These are phyloP conservation scores for Metschnikowia borealis DNA, from an alignment of 805 yeast species.

Conservation along the genomic window DNA sequence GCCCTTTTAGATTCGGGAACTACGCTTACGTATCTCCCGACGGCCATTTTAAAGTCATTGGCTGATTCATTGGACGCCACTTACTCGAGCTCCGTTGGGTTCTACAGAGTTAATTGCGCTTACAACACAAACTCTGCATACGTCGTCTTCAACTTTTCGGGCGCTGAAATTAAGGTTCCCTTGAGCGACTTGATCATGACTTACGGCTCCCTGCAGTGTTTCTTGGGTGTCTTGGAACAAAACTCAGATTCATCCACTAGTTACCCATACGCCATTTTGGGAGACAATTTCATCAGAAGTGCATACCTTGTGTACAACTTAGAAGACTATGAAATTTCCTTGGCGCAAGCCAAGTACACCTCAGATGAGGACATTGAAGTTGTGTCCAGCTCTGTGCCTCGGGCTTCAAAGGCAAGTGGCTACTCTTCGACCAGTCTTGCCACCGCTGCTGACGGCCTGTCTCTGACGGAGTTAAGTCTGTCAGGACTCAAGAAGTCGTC, in stretches of 20 bases:
- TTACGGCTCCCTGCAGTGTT: conserved; percentile 18
- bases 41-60: conserved; percentile 19
- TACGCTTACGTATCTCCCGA: conserved; percentile 48
- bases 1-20: conserved; percentile 52
- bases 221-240: conserved; percentile 26
- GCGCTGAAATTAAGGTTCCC: conserved; percentile 52
- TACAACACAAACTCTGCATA: conserved; percentile 8
- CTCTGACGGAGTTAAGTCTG: background rate
- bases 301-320: conserved; percentile 65
- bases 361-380: conserved; percentile 41
- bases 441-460: background rate
- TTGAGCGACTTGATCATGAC: conserved; percentile 25
- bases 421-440: conserved; percentile 38
- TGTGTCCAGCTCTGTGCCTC: conserved; percentile 46
- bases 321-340: conserved; percentile 51
- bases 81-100: background rate
- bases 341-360: conserved; percentile 41
- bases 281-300: conserved; percentile 61
- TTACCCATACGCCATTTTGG: conserved; percentile 51
- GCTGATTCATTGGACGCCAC: conserved; percentile 8
- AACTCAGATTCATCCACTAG: conserved; percentile 39
- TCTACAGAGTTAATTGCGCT: conserved; percentile 11
- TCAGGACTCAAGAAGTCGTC: conserved; percentile 4
- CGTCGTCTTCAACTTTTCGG: conserved; percentile 50
- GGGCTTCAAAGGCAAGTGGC: conserved; percentile 44